These are phyloP conservation scores for Acacia crassicarpa DNA, from an alignment of 306 rosid genomes.

Conservation along the genomic window DNA sequence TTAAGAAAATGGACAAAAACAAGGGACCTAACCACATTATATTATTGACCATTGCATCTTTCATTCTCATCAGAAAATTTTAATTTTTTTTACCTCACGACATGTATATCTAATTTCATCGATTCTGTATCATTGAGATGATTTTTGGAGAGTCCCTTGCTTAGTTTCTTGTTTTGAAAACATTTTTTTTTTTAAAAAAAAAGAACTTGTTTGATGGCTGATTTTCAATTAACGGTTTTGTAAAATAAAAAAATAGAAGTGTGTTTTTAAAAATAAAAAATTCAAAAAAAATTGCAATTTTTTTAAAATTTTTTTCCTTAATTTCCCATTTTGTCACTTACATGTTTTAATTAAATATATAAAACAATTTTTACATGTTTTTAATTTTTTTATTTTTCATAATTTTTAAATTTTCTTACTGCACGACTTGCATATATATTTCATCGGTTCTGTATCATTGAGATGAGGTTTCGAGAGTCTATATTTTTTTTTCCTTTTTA, in stretches of 20 bases:
- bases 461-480: background rate
- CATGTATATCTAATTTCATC: background rate
- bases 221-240: too few species aligned
- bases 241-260: too few species aligned
- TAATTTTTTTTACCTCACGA: background rate
- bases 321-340: too few species aligned
- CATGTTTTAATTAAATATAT: too few species aligned
- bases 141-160: background rate
- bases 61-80: slow-evolving; percentile 16
- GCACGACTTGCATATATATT: background rate
- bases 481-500: background rate
- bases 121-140: background rate
- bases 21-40: slow-evolving; percentile 59
- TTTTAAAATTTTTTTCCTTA: too few species aligned
- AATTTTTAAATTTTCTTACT: background rate
- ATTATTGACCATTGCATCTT: slow-evolving; percentile 51
- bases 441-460: background rate
- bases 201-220: too few species aligned
- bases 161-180: too few species aligned
- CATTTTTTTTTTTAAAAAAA: too few species aligned
- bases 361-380: too few species aligned
- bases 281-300: too few species aligned
- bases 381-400: background rate
- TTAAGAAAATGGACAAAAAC: slow-evolving; percentile 56
- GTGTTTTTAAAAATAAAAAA: too few species aligned